These are phyloP conservation scores for Teunomyces gatunensis DNA, from an alignment of 805 yeast species.

Conservation along the genomic window DNA sequence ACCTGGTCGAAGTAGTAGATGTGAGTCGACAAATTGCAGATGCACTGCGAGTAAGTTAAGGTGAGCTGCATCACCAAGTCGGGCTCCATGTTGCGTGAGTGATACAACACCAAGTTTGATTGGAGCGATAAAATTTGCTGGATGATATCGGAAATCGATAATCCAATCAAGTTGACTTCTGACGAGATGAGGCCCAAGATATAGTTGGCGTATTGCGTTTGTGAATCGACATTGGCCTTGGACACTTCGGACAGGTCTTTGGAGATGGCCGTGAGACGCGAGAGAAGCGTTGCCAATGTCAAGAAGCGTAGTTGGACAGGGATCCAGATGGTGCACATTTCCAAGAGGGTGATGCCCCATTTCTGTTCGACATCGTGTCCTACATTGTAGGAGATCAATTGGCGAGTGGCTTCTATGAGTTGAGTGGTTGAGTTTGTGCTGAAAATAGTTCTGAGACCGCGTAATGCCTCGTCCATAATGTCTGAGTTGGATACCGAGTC, in stretches of 20 bases:
- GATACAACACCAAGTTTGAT: conserved; percentile 26
- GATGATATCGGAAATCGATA: conserved; percentile 78
- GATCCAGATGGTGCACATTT: conserved; percentile 68
- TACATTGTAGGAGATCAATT: conserved; percentile 44
- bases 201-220: conserved; percentile 42
- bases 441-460: conserved; percentile 58
- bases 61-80: conserved; percentile 31
- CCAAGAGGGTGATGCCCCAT: conserved; percentile 61
- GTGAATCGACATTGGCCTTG: conserved; percentile 16
- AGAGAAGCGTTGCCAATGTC: conserved; percentile 47
- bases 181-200: conserved; percentile 66
- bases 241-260: conserved; percentile 9
- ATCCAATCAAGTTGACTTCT: conserved; percentile 79
- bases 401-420: conserved; percentile 53
- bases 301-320: conserved; percentile 78
- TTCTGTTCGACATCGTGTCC: conserved; percentile 19
- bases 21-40: conserved; percentile 72
- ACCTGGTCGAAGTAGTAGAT: conserved; percentile 85
- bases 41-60: conserved; percentile 50
- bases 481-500: conserved; percentile 35
- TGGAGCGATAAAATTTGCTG: conserved; percentile 57
- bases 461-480: conserved; percentile 45
- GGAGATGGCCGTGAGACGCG: conserved; percentile 24
- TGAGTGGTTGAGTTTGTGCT: conserved; percentile 62
- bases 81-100: conserved; percentile 16